Conservation (phyloP, 331 rosid species). For the Quercus phellos region DNA sequence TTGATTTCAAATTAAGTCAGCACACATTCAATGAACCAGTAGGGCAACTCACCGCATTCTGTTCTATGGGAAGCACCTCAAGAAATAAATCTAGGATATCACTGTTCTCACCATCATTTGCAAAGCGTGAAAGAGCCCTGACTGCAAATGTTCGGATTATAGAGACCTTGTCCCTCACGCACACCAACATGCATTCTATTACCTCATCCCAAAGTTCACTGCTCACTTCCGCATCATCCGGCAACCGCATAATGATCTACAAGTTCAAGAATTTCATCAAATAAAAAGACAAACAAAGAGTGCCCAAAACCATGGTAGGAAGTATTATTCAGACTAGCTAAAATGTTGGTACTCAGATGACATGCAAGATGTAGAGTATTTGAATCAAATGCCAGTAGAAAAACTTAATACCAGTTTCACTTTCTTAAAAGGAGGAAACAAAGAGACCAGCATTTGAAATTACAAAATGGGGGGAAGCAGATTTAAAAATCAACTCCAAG, state of each 20-base stretch:
- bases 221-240: constrained; percentile 93
- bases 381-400: background rate
- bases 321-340: background rate
- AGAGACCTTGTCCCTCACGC: constrained; percentile 67
- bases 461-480: background rate
- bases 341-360: background rate
- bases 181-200: constrained; percentile 71
- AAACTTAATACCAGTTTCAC: background rate
- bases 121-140: constrained; percentile 94
- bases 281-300: background rate
- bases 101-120: constrained; percentile 63
- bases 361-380: background rate
- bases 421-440: background rate
- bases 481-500: background rate
- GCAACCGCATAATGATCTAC: constrained; percentile 81
- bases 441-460: background rate
- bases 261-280: constrained; percentile 19
- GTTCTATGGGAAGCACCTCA: constrained; percentile 64
- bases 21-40: constrained; percentile 11
- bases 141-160: constrained; percentile 71
- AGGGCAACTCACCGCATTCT: constrained; percentile 61
- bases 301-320: background rate
- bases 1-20: background rate
- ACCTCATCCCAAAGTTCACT: constrained; percentile 85
- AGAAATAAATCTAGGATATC: constrained; percentile 76